Evolutionary conservation across 2,329 filamentous ascomycete genomes (phyloP), one percentile per base, ranked within the genome.

Genomic region (Daldinia sp.): DNA sequence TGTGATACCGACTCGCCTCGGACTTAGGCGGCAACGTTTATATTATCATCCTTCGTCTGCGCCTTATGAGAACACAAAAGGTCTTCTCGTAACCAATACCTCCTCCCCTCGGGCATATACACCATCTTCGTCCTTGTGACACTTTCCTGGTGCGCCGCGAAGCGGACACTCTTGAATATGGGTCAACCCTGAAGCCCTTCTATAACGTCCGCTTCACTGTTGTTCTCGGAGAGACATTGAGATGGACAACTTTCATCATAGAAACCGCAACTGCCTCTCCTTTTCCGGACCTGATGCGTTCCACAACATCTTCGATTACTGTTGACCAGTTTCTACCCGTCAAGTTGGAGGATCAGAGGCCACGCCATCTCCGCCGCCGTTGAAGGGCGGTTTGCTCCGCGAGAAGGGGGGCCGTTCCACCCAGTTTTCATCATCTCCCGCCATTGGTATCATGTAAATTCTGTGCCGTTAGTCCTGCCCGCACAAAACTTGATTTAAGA

Each of bases 11-110:
- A 62, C 42, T 28, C 35, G 37, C 26, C 46, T 64, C 63, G 67
- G 63, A 67, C 67, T 69, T 67, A 56, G 60, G 60, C 61, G 61
- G 61, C 68, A 65, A 61, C 68, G 61, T 61, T 67, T 26, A 53
- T 65, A 65, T 67, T 66, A 37, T 58, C 28, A 51, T 60, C 26
- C 54, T 59, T 60, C 42, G 42, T 28, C 35, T 42, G 26, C 23
- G 35, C 26, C 39, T 23, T 46, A 30, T 13, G 35, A 39, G 35
- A 39, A n/a, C 41, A 42, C 42, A 18, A 51, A 51, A 51, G n/a
- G 42, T 35, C 23, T 5, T 33, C 20, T 7, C 26, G 26, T 2
- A 53, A 13, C 53, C 53, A 60, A 48, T 51, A 60, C 18, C 42
- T n/a, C 7, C 42, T 50, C 26, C 20, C 30, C 39, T 30, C 33